phyloP scores from a whole-genome alignment of 2,329 filamentous ascomycete species.

The Trichoderma koningiopsis region DNA sequence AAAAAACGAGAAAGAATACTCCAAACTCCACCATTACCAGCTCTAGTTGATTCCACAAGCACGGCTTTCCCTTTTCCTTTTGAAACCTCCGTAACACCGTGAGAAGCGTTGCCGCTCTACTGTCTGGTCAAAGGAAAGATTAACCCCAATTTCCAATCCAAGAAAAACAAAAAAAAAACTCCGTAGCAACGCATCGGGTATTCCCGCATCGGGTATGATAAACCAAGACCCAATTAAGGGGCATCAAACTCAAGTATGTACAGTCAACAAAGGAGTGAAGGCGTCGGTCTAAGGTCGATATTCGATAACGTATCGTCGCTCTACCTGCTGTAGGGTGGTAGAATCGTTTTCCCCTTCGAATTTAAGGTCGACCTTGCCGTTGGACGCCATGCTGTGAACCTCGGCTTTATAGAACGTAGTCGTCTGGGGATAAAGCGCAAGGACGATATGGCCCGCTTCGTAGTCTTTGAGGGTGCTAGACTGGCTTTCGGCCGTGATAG shows the following conservation, averaged over 20 bases:
- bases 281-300: conserved; percentile 49
- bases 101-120: conserved; percentile 16
- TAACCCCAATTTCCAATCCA: neutral
- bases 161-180: neutral
- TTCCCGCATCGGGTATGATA: too few relatives aligned
- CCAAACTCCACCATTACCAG: neutral
- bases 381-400: conserved; percentile 68
- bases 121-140: neutral
- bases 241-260: neutral
- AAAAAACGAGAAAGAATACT: neutral
- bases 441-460: conserved; percentile 69
- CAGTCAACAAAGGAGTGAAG: too few relatives aligned
- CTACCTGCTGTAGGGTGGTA: conserved; percentile 74
- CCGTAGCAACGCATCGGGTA: neutral
- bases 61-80: neutral
- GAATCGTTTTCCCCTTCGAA: conserved; percentile 79
- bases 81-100: neutral
- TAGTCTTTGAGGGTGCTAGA: conserved; percentile 59
- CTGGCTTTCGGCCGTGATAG: conserved; percentile 62
- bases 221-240: neutral
- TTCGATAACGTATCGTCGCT: conserved; percentile 75
- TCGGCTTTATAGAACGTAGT: conserved; percentile 86
- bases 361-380: conserved; percentile 63
- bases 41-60: neutral
- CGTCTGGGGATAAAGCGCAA: conserved; percentile 80